Percentiles rank a stretch among this genome's conserved stretches.
phyloP scores from a whole-genome alignment of 805 yeast genomes.

The Candida stauntonica region DNA sequence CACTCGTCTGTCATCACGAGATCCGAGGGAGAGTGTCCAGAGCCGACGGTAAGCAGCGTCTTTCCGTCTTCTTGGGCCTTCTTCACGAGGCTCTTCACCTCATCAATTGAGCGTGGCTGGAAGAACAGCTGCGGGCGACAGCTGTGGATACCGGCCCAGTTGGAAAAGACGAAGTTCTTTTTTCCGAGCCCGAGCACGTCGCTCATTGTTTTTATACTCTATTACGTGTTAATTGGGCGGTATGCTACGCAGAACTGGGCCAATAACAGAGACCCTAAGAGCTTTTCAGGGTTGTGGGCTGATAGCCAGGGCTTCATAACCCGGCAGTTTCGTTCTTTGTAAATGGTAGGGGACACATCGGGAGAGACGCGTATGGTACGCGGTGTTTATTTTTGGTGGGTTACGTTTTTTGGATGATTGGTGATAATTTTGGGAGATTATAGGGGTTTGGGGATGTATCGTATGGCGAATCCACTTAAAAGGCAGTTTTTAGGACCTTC shows the following conservation, averaged over 20 bases:
- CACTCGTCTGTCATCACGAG: constrained; percentile 85
- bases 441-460: constrained; percentile 4
- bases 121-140: constrained; percentile 74
- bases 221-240: too few species aligned
- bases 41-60: constrained; percentile 80
- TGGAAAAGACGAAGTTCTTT: constrained; percentile 34
- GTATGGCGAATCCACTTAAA: constrained; percentile 7
- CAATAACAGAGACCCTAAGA: not conserved
- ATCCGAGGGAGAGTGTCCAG: constrained; percentile 94
- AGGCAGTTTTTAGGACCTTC: not conserved
- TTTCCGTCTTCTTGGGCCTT: constrained; percentile 55
- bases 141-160: constrained; percentile 87
- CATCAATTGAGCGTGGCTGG: constrained; percentile 71
- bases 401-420: not conserved
- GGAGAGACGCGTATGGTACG: too few species aligned
- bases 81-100: constrained; percentile 61
- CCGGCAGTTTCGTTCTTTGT: not conserved
- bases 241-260: too few species aligned
- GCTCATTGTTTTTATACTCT: constrained; percentile 13
- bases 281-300: not conserved
- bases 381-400: constrained; percentile 12
- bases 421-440: not conserved
- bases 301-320: not conserved
- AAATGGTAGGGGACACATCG: too few species aligned
- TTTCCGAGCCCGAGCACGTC: constrained; percentile 25